Conservation (phyloP, 164 flowering plant genomes). For the Buxus sempervirens region DNA sequence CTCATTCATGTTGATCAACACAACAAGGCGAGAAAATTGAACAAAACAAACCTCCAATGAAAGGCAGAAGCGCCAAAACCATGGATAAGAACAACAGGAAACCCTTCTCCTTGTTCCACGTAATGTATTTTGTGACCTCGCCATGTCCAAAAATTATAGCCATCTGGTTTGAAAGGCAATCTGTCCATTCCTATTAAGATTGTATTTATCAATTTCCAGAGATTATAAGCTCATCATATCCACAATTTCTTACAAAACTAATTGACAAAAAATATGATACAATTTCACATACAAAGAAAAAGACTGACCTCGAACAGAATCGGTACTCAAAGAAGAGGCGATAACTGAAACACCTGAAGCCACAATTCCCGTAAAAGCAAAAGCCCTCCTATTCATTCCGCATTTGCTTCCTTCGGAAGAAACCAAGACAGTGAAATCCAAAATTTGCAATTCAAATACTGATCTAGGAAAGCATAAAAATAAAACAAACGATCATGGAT, state of each 20-base stretch:
- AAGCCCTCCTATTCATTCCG: constrained; percentile 63
- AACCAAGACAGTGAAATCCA: background rate
- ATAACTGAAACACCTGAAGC: constrained; percentile 58
- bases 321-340: constrained; percentile 40
- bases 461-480: background rate
- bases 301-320: constrained; percentile 50
- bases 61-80: constrained; percentile 98
- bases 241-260: background rate
- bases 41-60: constrained; percentile 80
- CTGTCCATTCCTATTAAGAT: constrained; percentile 51
- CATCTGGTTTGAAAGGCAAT: constrained; percentile 80
- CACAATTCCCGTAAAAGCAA: constrained; percentile 54
- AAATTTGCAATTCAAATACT: background rate
- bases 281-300: background rate
- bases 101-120: constrained; percentile 84
- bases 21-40: background rate
- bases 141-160: constrained; percentile 91
- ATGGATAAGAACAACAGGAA: constrained; percentile 84
- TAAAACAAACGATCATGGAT: background rate
- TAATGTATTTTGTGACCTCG: constrained; percentile 84
- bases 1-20: background rate
- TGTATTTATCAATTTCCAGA: background rate
- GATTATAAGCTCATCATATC: background rate
- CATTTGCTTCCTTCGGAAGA: constrained; percentile 46
- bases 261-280: no score